Evolutionary conservation across 305 asterid genomes (phyloP), one percentile per base, ranked within the genome.

Genomic region (Plantago rigida): DNA sequence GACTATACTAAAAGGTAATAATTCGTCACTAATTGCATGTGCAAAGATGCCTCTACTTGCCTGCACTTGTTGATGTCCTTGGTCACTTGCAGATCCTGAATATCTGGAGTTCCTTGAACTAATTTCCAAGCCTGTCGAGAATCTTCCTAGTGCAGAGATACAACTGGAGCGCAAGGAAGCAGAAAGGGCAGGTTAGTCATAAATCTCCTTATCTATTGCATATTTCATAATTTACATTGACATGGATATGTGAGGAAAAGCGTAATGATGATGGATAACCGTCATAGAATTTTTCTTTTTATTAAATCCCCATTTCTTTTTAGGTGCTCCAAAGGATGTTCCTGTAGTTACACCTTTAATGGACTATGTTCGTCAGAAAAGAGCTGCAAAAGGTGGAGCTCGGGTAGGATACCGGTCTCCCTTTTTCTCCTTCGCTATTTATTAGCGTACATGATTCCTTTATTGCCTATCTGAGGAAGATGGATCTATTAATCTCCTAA

Each of bases 61-160:
- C 64, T 65, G 57, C 59, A 65, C 67, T 63, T 63, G 31, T 69
- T 56, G 62, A 77, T 77, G 64, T 71, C 36, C 66, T 71, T 70
- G 70, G 56, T 50, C 63, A 70, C 63, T 34, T 81, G 88, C 77
- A 89, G 97, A 89, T 86, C 88, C 94, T 72, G 94, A 89, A 75
- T 87, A 86, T 79, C 63, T 81, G 87, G 94, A 89, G 92, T 89
- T 89, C 82, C 92, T 89, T 83, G 94, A 89, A 77, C 72, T 77
- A 78, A 69, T 89, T 60, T 77, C 89, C 48, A 89, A 84, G 80
- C 97, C 97, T 7, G 79, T 85, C 34, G 97, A 86, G 88, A 80
- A 83, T 83, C 97, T 89, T 67, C 97, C 97, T 3, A 89, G 97
- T 76, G 97, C 97, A 69, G 97, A 89, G 81, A 83, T 89, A 73